Evolutionary conservation across 176 grass and related monocot genomes (phyloP), one percentile per base, ranked within the genome.

Genomic region (Carex pumila): DNA sequence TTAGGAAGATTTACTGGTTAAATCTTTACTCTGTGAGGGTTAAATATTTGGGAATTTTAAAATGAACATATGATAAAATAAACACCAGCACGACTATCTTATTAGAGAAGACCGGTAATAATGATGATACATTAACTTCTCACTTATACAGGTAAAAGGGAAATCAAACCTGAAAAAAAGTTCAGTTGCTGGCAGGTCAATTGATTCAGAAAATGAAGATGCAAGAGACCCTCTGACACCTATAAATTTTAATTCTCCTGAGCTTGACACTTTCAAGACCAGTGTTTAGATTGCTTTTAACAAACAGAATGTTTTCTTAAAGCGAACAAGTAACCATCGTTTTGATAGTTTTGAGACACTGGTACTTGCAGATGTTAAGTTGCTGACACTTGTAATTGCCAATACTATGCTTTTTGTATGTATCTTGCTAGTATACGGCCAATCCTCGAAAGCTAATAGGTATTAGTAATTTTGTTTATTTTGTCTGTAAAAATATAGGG

Each of bases 241-340:
- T 79, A 55, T 57, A 10, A n/a, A 79, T 79, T 59, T 79, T 60
- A 79, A 61, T 32, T 79, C 76, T 47, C 72, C 72, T 77, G 72
- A 54, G 39, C 65, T 69, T 37, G 65, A 69, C 14, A 37, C 32
- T 39, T 69, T 69, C 65, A 36, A 69, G 1, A 30, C 65, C 32
- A 69, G 65, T 69, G 32, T 69, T 39, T 69, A 69, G 63, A 69
- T 32, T 14, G 12, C 30, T 36, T 36, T 67, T 67, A 3, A 67
- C 64, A 67, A 14, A 2, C 63, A 32, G 30, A 34, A 14, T 34
- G 30, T 22, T 67, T 67, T 34, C 31, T 34, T 67, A 34, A 69
- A 18, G 7, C 3, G 1, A 25, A 22, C 7, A 45, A 45, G 19
- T 21, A 62, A 62, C 60, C 60, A 62, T 62, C 8, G 18, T 62